Base-by-base conservation (phyloP, 2,329 filamentous ascomycete genomes). In the Aspergillus fischeri region DNA sequence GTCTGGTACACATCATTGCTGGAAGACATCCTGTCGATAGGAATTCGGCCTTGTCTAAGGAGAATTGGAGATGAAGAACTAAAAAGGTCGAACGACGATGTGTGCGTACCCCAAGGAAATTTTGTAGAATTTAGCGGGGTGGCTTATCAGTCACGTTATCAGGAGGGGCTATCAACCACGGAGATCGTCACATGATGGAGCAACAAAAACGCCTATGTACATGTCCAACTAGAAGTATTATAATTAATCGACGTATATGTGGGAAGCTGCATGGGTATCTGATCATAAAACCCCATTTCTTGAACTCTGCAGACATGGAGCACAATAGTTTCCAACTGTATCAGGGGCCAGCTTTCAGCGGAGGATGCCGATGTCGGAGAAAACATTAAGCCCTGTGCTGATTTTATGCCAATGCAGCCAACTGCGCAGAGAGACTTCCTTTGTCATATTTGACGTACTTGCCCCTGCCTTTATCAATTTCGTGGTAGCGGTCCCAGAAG, bases 401-500 rank as follows among this genome's bases (percentile, higher is more conserved):
- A 52, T 51, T 25, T 44, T 53, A 70, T 49, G 54, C 72, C 64
- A 83, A 70, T 51, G 76, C 72, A 25, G 80, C 77, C 67, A 88
- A 70, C 59, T 82, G 76, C 24, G 84, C 84, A 49, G 89, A 85
- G 67, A 99, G 87, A 50, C 86, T 84, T 44, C 81, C 81, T 80
- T 97, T 97, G 78, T 97, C 92, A 73, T 96, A 97, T 78, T 96
- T 97, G 73, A 96, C 92, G 75, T 97, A 96, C 76, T 99, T 99
- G 65, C 93, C 93, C 77, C 92, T 95, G 58, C 94, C 94, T 79
- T 96, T 97, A 77, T 97, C 93, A 63, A 97, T 87, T 76, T 97
- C 94, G 72, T 97, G 92, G 72, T 99, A 99, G 28, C 93, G 85
- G 75, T 97, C 94, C 86, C 91, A 97, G 77, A 99, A 99, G 49